Conservation (phyloP, 345 rosid genomes). For the Raphanus sativus region DNA sequence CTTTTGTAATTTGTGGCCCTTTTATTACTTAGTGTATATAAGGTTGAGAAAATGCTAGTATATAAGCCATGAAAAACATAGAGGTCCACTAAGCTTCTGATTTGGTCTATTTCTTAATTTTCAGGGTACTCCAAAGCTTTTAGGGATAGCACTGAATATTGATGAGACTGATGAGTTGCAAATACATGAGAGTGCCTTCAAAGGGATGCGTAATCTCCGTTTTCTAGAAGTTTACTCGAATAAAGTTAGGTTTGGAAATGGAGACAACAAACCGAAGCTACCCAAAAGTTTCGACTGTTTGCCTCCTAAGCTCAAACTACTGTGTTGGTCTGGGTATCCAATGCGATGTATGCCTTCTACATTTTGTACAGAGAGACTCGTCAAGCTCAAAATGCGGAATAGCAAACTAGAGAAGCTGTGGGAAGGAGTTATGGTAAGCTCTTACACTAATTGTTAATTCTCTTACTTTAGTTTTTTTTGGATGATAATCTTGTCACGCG, state of each 20-base stretch:
- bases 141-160: slow-evolving; percentile 20
- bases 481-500: background rate
- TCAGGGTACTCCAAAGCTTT: slow-evolving; percentile 29
- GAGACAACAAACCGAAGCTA: background rate
- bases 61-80: too few relatives aligned
- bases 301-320: slow-evolving; percentile 7
- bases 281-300: slow-evolving; percentile 4
- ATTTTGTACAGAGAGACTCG: background rate
- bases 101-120: background rate
- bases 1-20: background rate
- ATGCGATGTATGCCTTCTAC: slow-evolving; percentile 18
- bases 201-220: slow-evolving; percentile 28
- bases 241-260: background rate
- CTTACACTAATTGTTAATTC: background rate
- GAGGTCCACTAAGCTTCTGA: background rate
- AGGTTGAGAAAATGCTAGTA: too few relatives aligned
- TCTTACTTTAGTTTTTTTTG: background rate
- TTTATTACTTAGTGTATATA: background rate
- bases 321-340: slow-evolving; percentile 19
- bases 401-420: background rate
- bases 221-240: slow-evolving; percentile 4
- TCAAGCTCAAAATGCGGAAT: background rate
- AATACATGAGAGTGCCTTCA: slow-evolving; percentile 7
- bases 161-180: background rate
- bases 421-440: background rate